A percentile compares a stretch with the other conserved stretches of the same genome.
Evolutionary conservation across 1,139 yeast genomes (phyloP).

Genomic region (Magnusiomyces starmeri): DNA sequence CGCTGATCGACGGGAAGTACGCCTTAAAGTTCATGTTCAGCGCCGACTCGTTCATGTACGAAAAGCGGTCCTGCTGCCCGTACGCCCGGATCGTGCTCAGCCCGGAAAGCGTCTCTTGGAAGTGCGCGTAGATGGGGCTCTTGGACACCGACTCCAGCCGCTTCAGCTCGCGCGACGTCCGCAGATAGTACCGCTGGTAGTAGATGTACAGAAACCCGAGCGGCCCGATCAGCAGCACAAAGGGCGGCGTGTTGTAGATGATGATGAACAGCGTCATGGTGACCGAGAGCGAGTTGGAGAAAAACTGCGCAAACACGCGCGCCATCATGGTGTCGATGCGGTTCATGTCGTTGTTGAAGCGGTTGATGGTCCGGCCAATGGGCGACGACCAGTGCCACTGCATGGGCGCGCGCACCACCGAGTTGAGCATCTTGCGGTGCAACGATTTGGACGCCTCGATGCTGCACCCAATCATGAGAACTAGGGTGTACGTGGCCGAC

Average conservation of each 20-base stretch:
- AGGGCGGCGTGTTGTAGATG: constrained; percentile 82
- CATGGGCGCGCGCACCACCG: constrained; percentile 93
- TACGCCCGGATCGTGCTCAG: constrained; percentile 87
- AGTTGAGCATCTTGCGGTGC: constrained; percentile 70
- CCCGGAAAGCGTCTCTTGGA: constrained; percentile 91
- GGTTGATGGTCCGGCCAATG: constrained; percentile 84
- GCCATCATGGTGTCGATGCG: constrained; percentile 85
- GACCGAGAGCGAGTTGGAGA: constrained; percentile 67
- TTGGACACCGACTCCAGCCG: constrained; percentile 89
- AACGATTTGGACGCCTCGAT: constrained; percentile 73
- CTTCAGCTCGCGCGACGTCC: constrained; percentile 89
- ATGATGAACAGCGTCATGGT: constrained; percentile 75
- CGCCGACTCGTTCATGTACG: constrained; percentile 62
- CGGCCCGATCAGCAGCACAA: constrained; percentile 64
- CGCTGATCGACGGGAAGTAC: constrained; percentile 85
- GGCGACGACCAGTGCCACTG: constrained; percentile 96
- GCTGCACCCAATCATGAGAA: constrained; percentile 78
- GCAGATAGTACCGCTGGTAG: constrained; percentile 83
- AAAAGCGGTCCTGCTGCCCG: constrained; percentile 66
- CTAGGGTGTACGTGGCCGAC: constrained; percentile 56
- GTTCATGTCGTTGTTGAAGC: constrained; percentile 90
- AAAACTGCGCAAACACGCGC: constrained; percentile 77
- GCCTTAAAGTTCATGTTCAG: constrained; percentile 86
- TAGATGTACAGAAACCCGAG: constrained; percentile 63
- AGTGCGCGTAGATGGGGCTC: constrained; percentile 93